Conservation (phyloP, 495 filamentous ascomycete genomes). For the Hypoxylon perforatum region DNA sequence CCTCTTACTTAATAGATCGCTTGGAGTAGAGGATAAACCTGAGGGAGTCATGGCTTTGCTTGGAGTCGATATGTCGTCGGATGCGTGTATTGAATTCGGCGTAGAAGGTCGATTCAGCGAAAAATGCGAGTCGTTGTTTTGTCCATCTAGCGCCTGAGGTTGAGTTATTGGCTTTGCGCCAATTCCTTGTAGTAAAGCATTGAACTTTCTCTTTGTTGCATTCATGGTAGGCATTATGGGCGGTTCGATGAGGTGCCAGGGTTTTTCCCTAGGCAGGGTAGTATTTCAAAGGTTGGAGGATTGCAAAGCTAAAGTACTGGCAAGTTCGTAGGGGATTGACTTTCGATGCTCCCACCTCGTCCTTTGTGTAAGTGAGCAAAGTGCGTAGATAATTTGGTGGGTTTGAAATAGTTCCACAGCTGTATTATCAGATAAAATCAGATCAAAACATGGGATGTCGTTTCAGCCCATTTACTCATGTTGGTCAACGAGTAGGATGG, state of each 20-base stretch:
- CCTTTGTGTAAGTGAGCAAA: conserved; percentile 6
- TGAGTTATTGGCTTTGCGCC: conserved; percentile 50
- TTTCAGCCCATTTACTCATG: conserved; percentile 8
- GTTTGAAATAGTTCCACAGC: too few relatives aligned
- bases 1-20: conserved; percentile 58
- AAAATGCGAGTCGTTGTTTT: conserved; percentile 30
- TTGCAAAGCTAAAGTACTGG: conserved; percentile 19
- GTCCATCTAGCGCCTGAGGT: conserved; percentile 24
- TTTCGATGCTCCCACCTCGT: conserved; percentile 12
- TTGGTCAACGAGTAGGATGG: not conserved
- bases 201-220: conserved; percentile 67
- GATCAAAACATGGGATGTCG: conserved; percentile 4
- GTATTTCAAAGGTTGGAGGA: conserved; percentile 6
- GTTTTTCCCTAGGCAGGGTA: conserved; percentile 8
- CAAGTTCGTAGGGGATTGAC: conserved; percentile 15
- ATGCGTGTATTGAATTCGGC: conserved; percentile 27
- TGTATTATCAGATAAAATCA: conserved; percentile 16
- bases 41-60: conserved; percentile 35
- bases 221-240: conserved; percentile 55
- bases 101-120: conserved; percentile 37
- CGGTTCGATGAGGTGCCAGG: conserved; percentile 14
- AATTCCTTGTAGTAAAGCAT: conserved; percentile 64
- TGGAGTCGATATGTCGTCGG: conserved; percentile 33
- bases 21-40: conserved; percentile 28
- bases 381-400: conserved; percentile 3